These are phyloP conservation scores for Galerina sulciceps DNA, from an alignment of 768 basidiomycete species.

Conservation along the genomic window DNA sequence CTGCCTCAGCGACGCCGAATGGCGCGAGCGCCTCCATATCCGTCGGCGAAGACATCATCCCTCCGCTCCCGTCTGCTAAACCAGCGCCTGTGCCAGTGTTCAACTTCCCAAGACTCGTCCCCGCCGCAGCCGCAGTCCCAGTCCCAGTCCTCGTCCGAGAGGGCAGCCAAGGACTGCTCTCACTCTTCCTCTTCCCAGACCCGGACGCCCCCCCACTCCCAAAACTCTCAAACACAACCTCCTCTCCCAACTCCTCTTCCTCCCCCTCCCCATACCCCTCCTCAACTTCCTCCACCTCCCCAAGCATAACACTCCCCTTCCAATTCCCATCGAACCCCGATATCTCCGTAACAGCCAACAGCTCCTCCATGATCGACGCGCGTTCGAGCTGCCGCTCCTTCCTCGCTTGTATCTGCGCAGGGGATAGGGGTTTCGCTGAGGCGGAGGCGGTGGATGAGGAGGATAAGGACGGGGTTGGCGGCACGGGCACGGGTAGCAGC, in stretches of 20 bases:
- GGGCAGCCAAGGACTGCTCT: not conserved
- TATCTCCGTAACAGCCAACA: constrained; percentile 16
- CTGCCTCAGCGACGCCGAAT: constrained; percentile 7
- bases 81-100: not conserved
- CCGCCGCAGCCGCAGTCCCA: too few species aligned
- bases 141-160: too few species aligned
- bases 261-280: not conserved
- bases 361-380: constrained; percentile 21
- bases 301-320: not conserved
- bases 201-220: not conserved
- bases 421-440: not conserved
- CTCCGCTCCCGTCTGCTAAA: not conserved
- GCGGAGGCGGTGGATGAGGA: too few species aligned
- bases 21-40: constrained; percentile 8
- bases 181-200: not conserved
- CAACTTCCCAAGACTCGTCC: too few species aligned
- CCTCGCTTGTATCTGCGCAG: not conserved
- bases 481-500: too few species aligned
- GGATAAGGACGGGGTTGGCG: too few species aligned
- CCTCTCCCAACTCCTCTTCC: not conserved
- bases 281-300: not conserved
- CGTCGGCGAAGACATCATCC: constrained; percentile 2
- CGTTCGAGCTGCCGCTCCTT: constrained; percentile 12
- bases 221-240: not conserved
- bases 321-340: constrained; percentile 1